Percentiles rank a stretch among this genome's conserved stretches.
These are phyloP conservation scores for Arabidopsis thaliana DNA, from an alignment of 345 rosid genomes.

Conservation along the genomic window TAIR10.1 NC_003071.7:7976501-7977000, in stretches of 20 bases:
- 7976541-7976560: too few relatives aligned
- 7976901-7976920: conserved; percentile 89
- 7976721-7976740: background rate
- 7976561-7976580: too few relatives aligned
- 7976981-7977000: conserved; percentile 4
- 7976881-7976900: conserved; percentile 69
- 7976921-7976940: conserved; percentile 80
- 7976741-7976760: background rate
- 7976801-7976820: background rate
- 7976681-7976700: background rate
- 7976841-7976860: conserved; percentile 27
- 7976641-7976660: background rate
- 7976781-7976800: background rate
- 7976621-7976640: background rate
- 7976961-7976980: conserved; percentile 76
- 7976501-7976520: too few relatives aligned
- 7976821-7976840: background rate
- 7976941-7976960: conserved; percentile 67
- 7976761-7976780: conserved; percentile 18
- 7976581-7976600: background rate
- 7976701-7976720: background rate
- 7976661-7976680: background rate
- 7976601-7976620: background rate
- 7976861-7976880: conserved; percentile 63
- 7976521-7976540: too few relatives aligned